Base-by-base conservation (phyloP, 2,329 filamentous ascomycete genomes). In the Aspergillus neoniger region DNA sequence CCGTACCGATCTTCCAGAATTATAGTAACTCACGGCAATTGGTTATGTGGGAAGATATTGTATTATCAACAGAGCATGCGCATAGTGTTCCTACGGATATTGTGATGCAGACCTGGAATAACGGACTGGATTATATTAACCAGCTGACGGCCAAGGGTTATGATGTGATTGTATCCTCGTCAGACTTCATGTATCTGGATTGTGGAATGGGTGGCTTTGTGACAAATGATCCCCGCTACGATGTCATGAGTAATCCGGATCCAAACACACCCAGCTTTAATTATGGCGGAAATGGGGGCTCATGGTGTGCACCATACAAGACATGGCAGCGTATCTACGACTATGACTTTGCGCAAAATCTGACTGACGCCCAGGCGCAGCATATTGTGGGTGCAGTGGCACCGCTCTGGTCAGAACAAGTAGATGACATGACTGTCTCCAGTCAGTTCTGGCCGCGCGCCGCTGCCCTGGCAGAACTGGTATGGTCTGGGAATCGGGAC, bases 241-340 rank as follows among this genome's bases (percentile, higher is more conserved):
- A 86, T 66, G 80, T 82, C 32, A 77, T 80, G 75, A 68, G 69
- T 47, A 86, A 86, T 69, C 82, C 83, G 0, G 78, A 81, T 61
- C 72, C 77, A 6, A 69, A 68, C 17, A 70, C 69, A 0, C 70
- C 77, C 3, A 83, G 76, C 67, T 85, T 85, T 79, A 85, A 86
- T 76, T 86, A 81, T 68, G 76, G 76, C n/a, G 83, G 79, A 44
- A 63, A 58, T 21, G 83, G 83, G 41, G 83, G 83, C 17, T 83
- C 80, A 15, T 86, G 83, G 83, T 86, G 83, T 67, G 80, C 79
- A 0, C 83, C 83, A 0, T 86, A 85, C 77, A 86, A 86, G 71
- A 84, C 82, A 19, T 86, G 83, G 83, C 83, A 85, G 70, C 83
- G 83, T 52, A 85, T 86, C 72, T 86, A 86, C 73, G 77, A 84